Conservation (phyloP, 1,284 basidiomycete species). For the Ustilago lituana region DNA sequence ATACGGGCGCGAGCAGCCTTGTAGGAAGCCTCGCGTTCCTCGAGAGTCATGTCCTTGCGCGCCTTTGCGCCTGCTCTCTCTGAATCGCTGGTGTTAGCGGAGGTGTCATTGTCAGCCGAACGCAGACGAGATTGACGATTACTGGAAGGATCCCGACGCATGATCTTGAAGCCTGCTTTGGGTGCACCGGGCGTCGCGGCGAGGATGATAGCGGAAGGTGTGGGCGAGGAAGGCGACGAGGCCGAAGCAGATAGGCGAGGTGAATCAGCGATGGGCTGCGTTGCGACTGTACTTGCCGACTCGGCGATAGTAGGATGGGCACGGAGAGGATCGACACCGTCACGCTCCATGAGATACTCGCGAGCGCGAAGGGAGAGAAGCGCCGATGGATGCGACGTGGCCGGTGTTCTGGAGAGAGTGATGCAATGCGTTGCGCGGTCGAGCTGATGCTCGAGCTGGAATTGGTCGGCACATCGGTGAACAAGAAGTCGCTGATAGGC, state of each 20-base stretch:
- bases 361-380: constrained; percentile 36
- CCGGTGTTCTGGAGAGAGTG: constrained; percentile 37
- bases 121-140: constrained; percentile 16
- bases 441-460: constrained; percentile 39
- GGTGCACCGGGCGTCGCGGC: constrained; percentile 10
- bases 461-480: constrained; percentile 54
- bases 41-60: constrained; percentile 58
- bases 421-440: constrained; percentile 49
- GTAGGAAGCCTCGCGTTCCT: constrained; percentile 58
- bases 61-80: constrained; percentile 27
- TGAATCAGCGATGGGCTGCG: neutral
- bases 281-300: neutral
- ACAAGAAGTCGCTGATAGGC: constrained; percentile 55
- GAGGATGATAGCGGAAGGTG: neutral
- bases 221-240: constrained; percentile 19
- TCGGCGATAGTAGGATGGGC: constrained; percentile 5
- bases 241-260: constrained; percentile 8
- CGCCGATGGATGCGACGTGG: constrained; percentile 22
- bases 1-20: constrained; percentile 57
- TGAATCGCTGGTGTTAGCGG: constrained; percentile 22
- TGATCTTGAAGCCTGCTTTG: constrained; percentile 42
- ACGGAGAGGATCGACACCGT: constrained; percentile 19
- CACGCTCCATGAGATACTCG: constrained; percentile 12
- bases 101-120: constrained; percentile 4
- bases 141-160: constrained; percentile 48